These are phyloP conservation scores for Globisporangium spinosum DNA, from an alignment of 352 stramenopile genomes.

Conservation along the genomic window DNA sequence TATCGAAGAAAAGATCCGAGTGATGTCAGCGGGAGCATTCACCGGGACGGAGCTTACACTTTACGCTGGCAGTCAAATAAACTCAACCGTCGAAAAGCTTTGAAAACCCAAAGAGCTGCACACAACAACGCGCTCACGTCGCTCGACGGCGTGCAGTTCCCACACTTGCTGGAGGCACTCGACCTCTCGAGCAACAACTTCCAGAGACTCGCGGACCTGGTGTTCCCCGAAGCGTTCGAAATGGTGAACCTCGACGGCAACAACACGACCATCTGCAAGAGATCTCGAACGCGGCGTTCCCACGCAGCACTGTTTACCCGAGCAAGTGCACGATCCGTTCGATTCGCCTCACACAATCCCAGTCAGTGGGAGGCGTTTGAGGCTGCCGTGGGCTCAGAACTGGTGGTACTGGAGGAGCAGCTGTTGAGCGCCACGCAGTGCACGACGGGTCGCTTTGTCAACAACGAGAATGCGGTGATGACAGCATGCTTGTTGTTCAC, in stretches of 20 bases:
- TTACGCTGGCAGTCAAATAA: no score
- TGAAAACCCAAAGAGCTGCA: no score
- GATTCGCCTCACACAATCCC: background rate
- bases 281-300: constrained; percentile 1
- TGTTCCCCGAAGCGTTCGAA: background rate
- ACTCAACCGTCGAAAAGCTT: no score
- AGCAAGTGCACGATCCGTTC: background rate
- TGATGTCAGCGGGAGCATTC: no score
- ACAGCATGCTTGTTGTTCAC: background rate
- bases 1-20: no score
- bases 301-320: background rate
- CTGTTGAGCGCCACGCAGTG: background rate
- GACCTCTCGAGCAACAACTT: background rate
- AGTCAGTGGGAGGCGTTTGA: background rate
- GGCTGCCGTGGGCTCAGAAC: background rate
- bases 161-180: background rate
- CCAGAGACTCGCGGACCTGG: background rate
- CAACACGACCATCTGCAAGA: background rate
- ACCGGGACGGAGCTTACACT: no score
- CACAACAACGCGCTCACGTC: background rate
- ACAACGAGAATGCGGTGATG: background rate
- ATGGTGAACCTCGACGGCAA: background rate
- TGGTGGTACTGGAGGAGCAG: background rate
- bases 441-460: background rate
- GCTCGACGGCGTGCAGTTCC: background rate